Evolutionary conservation across 371 early-diverging fungal species (phyloP), one percentile per base, ranked within the genome.

Genomic region (Mortierella sp.): DNA sequence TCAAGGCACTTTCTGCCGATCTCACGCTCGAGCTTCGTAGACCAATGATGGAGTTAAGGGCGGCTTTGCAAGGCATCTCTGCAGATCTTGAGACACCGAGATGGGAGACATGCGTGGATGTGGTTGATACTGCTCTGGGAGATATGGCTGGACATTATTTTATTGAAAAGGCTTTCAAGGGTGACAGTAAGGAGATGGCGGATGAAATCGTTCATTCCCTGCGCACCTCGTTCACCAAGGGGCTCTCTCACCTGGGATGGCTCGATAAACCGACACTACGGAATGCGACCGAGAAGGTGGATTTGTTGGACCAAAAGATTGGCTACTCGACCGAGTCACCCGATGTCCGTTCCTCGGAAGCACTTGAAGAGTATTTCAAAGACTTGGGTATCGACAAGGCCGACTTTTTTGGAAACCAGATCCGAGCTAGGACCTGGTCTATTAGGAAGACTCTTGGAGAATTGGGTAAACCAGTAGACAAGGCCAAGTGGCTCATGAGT

Each of bases 201-300:
- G 83, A 85, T 19, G 52, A 70, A 3, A 84, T 89, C 64, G 80
- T 92, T 13, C 60, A 70, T 6, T 72, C 86, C 10, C 85, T 91
- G 69, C 57, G 84, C 21, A 68, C 83, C 3, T 62, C 90, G 19
- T 82, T 92, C 32, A 36, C 74, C 16, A 59, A 82, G 16, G 69
- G 87, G 15, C 68, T 90, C 38, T 82, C 84, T 3, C 66, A 67
- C 3, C 61, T 89, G 63, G 76, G 83, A 15, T 92, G 92, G 91
- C 76, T 92, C 4, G 91, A 92, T 74, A 55, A 77, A 8, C 80
- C 77, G 48, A 92, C 92, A 0, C 77, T 83, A 1, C 36, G 62
- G 53, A 80, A 71, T 32, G 93, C 92, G 3, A 73, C 87, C 3
- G 84, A 87, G 21, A 92, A 92, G 70, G 88, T 89, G 16, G 58